Percentiles rank a stretch among this genome's conserved stretches.
These are phyloP conservation scores for Spinellus fusiger DNA, from an alignment of 192 early-diverging fungal species.

Conservation along the genomic window DNA sequence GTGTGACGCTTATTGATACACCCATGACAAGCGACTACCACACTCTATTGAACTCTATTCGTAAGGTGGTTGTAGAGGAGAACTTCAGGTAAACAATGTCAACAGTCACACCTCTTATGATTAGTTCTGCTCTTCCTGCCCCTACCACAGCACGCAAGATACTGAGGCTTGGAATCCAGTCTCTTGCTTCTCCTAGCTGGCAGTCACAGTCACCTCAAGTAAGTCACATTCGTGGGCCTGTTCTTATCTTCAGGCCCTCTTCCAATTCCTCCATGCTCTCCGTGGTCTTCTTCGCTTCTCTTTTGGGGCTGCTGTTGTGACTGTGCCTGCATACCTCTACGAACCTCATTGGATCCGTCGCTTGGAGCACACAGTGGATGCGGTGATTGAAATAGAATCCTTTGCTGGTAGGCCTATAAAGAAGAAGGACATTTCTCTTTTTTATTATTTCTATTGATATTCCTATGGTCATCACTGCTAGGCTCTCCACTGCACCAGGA, in stretches of 20 bases:
- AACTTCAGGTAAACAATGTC: constrained; percentile 53
- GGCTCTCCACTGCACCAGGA: constrained; percentile 49
- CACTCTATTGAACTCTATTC: constrained; percentile 42
- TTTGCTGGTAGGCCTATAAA: constrained; percentile 68
- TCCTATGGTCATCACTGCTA: constrained; percentile 9
- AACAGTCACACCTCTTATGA: neutral
- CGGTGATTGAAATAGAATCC: constrained; percentile 85
- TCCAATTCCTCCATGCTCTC: constrained; percentile 70
- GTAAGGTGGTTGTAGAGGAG: constrained; percentile 52
- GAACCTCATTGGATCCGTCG: constrained; percentile 54
- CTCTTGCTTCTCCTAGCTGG: constrained; percentile 81
- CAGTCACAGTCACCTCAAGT: constrained; percentile 49
- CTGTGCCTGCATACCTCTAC: constrained; percentile 78
- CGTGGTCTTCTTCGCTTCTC: constrained; percentile 73
- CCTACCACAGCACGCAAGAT: constrained; percentile 49
- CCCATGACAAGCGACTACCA: constrained; percentile 39
- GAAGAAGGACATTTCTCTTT: neutral
- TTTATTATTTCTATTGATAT: neutral
- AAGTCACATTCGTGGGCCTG: neutral
- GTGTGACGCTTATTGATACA: constrained; percentile 42
- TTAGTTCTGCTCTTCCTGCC: constrained; percentile 24
- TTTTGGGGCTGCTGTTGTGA: constrained; percentile 68
- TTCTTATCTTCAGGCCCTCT: constrained; percentile 37
- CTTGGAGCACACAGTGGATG: constrained; percentile 78
- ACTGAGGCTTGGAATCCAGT: constrained; percentile 76